These are phyloP conservation scores for Poterioochromonas sp. DNA, from an alignment of 352 stramenopile genomes.

Conservation along the genomic window DNA sequence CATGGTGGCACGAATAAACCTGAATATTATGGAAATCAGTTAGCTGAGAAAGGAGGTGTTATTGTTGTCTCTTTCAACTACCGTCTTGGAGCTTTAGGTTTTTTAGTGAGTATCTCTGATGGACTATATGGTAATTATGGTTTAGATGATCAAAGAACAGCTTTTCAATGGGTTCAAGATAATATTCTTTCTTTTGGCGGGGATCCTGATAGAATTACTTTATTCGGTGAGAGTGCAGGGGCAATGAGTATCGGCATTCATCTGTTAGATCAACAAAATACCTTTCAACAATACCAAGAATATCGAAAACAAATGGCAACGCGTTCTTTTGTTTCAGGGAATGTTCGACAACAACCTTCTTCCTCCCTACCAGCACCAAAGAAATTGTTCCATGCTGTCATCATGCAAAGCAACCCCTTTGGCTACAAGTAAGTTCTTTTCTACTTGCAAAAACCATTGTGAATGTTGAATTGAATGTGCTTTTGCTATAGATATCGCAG, in stretches of 20 bases:
- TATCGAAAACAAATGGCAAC: background rate
- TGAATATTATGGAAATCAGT: conserved; percentile 41
- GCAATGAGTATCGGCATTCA: conserved; percentile 19
- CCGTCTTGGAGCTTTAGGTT: conserved; percentile 61
- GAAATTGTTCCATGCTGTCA: conserved; percentile 32
- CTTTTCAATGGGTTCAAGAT: conserved; percentile 65
- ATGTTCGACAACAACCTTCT: background rate
- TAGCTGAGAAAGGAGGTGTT: conserved; percentile 43
- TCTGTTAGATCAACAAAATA: conserved; percentile 33
- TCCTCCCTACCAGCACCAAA: background rate
- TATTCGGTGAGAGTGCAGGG: conserved; percentile 72
- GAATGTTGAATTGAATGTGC: background rate
- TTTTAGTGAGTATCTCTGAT: conserved; percentile 49
- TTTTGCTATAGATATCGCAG: conserved; percentile 29
- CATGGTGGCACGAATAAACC: conserved; percentile 46
- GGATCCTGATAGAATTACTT: conserved; percentile 61
- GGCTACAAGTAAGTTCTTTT: conserved; percentile 40
- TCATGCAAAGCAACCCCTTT: conserved; percentile 49
- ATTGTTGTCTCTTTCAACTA: conserved; percentile 70
- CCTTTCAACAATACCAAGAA: background rate
- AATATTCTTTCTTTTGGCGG: conserved; percentile 68
- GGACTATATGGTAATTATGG: conserved; percentile 62
- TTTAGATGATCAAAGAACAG: conserved; percentile 67
- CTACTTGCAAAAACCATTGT: background rate
- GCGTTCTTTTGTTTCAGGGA: background rate